Evolutionary conservation across 495 filamentous ascomycete genomes (phyloP).

Genomic region (Neurospora sp.): DNA sequence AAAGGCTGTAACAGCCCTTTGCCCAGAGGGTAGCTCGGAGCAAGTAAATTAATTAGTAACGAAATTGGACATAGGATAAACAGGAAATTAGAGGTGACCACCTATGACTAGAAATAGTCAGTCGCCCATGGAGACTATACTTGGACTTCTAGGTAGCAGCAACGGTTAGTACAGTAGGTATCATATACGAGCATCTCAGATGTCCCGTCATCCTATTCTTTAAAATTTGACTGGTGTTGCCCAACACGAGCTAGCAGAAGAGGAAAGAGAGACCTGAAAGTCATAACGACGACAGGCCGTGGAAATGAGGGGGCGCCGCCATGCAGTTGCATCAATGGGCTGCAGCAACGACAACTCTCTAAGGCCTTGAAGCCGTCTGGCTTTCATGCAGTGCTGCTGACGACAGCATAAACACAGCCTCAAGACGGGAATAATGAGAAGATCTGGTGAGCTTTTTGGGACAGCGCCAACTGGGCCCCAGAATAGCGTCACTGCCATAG

Average conservation of each 20-base stretch:
- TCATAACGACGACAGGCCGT: neutral
- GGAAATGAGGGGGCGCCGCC: neutral
- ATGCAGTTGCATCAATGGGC: neutral
- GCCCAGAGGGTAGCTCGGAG: neutral
- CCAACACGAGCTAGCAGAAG: neutral
- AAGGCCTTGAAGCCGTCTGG: neutral
- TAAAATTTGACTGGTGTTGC: neutral
- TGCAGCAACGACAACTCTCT: neutral
- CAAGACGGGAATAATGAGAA: neutral
- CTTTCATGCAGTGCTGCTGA: neutral
- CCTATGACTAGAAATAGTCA: neutral
- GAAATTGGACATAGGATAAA: neutral
- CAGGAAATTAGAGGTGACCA: neutral
- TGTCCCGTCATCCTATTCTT: neutral
- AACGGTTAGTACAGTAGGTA: neutral
- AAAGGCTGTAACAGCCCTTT: neutral
- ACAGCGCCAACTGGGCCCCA: neutral
- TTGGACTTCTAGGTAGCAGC: neutral
- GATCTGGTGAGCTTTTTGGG: neutral
- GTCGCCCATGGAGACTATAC: neutral
- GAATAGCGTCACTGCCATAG: neutral
- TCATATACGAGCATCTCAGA: neutral
- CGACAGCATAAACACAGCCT: neutral
- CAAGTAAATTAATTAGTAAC: neutral
- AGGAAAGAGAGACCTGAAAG: neutral